Base-by-base conservation (phyloP, 2,329 filamentous ascomycete species). In the Lojkania enalia region DNA sequence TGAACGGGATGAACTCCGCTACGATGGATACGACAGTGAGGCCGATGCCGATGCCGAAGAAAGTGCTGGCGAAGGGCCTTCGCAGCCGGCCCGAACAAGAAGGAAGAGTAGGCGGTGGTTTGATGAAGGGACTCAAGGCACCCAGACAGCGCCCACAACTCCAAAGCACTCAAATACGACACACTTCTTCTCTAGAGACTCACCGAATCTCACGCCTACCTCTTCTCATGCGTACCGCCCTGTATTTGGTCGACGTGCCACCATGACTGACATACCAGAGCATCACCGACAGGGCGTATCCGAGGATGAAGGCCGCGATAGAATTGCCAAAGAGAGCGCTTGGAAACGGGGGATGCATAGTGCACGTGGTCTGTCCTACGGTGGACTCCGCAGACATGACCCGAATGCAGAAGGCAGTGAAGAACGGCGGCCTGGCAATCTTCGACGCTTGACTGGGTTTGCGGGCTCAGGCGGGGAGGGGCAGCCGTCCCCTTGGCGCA, bases 1-100 rank as follows among this genome's bases (percentile, higher is more conserved):
- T n/a, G 77, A 80, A 58, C 69, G 73, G 49, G 73, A 72, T 20
- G 72, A 76, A 20, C 61, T 64, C 12, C 69, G 66, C 2, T 69
- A 74, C 82, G 51, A 79, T 79, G 79, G 80, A 47, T 79, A 63
- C 19, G 83, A 82, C 15, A 88, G 84, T 64, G 88, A 91, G 66
- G 83, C 77, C 12, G 85, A 87, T 60, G 85, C 87, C 1, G 89
- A 94, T 66, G 88, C 86, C 1, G 91, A 95, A 64, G 89, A 94
- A 64, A 95, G 90, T 33, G 88, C 85, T 0, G 89, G 90, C 40
- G 91, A 96, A 49, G 71, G 70, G 11, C 64, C 67, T 4, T 66
- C 64, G 3, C 56, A 61, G 7, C 68, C 71, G 35, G 49, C 57
- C n/a, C 72, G 73, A 14, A 84, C 79, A 67, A 84, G 84, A 67